Evolutionary conservation across 345 rosid genomes (phyloP).

Genomic region (Eucalyptus cladocalyx): DNA sequence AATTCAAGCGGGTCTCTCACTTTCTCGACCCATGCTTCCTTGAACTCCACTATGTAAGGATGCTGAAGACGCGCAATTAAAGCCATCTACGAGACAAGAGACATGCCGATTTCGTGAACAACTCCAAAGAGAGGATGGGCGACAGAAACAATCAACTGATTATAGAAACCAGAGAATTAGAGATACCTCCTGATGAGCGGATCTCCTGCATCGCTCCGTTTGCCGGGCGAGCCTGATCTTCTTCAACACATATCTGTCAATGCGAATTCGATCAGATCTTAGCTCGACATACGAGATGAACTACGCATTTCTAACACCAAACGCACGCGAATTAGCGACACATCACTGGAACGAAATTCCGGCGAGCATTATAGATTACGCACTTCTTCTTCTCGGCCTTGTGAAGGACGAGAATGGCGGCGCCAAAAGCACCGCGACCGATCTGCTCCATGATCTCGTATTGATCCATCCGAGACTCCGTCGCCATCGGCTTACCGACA

Average conservation of each 20-base stretch:
- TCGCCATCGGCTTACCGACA: not conserved
- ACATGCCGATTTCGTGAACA: not conserved
- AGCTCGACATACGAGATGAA: not conserved
- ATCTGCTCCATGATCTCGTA: conserved; percentile 99
- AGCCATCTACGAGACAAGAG: conserved; percentile 59
- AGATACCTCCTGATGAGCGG: conserved; percentile 95
- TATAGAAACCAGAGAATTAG: not conserved
- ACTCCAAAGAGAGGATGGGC: not conserved
- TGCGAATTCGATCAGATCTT: not conserved
- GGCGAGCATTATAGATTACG: not conserved
- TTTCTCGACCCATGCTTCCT: conserved; percentile 99
- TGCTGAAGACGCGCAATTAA: conserved; percentile 86
- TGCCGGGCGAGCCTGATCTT: conserved; percentile 96
- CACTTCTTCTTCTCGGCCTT: conserved; percentile 91
- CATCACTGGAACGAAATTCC: not conserved
- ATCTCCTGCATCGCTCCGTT: conserved; percentile 92
- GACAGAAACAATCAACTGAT: not conserved
- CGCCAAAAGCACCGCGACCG: conserved; percentile 98
- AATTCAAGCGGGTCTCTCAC: conserved; percentile 17
- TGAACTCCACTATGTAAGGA: conserved; percentile 90
- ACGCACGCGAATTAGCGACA: not conserved
- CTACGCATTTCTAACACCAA: not conserved
- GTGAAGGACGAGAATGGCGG: conserved; percentile 92
- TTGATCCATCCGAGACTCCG: conserved; percentile 98
- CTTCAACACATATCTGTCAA: conserved; percentile 84